phyloP scores from a whole-genome alignment of 2,329 filamentous ascomycete species.

The Coniochaeta hoffmannii region DNA sequence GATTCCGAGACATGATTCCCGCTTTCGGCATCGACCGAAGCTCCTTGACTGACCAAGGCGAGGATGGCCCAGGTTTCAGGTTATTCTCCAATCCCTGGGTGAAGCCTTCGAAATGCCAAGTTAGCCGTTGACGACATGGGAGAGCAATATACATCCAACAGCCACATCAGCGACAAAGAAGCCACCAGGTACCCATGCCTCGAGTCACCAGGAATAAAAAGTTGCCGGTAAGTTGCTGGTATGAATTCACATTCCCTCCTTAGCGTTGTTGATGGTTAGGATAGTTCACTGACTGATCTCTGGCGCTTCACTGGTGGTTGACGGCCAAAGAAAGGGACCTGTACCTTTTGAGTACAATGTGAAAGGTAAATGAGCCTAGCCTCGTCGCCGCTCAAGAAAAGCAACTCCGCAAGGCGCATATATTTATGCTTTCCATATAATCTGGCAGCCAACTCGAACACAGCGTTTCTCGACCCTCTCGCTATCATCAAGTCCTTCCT shows the following conservation, averaged over 20 bases:
- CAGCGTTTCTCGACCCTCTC: neutral
- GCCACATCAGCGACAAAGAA: neutral
- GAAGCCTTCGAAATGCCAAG: no score
- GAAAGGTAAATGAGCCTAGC: no score
- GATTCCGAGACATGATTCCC: neutral
- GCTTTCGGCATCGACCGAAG: neutral
- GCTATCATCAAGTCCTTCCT: neutral
- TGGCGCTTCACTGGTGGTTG: no score
- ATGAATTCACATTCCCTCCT: neutral
- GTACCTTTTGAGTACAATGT: no score
- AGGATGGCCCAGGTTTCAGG: neutral
- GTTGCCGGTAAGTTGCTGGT: neutral
- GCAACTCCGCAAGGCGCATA: no score
- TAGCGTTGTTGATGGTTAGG: neutral
- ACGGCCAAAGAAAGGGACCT: no score
- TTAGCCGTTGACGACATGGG: no score
- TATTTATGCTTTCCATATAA: no score
- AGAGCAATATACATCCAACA: neutral
- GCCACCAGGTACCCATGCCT: neutral
- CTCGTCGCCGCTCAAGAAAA: no score
- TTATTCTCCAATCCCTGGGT: no score
- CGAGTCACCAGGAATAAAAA: no score
- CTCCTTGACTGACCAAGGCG: neutral
- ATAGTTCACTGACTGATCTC: neutral
- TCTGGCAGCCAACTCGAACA: no score